Base-by-base conservation (phyloP, 805 yeast species). In the Blastobotrys americana region DNA sequence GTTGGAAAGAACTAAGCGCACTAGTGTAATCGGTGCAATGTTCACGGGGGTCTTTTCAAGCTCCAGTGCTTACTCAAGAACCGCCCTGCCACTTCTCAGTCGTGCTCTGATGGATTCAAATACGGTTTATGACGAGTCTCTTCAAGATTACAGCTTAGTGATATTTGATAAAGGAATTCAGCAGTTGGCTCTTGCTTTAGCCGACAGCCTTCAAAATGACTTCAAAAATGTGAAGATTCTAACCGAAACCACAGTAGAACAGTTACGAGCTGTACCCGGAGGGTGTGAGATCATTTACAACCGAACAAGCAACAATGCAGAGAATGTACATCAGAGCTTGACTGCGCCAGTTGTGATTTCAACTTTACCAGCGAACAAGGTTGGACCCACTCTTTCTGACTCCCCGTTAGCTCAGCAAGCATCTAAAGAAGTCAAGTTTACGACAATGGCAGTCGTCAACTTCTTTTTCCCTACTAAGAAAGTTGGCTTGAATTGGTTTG, bases 361-460 rank as follows among this genome's bases (percentile, higher is more conserved):
- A 13, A 55, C 60, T 4, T 36, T 55, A n/a, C 37, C 52, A 15
- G 53, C 53, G 2, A 34, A 45, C 18, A 21, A 38, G 8, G 37
- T 53, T 16, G 54, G 47, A 2, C 42, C 46, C 5, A 15, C 37
- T 5, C 39, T 54, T 8, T 19, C 28, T 13, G 37, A 44, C 16
- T 42, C 48, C 21, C 25, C 41, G 18, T 34, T 20, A 15, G 48
- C 53, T 23, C 20, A 37, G 31, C 16, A 46, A 8, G 10, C 41
- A 17, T 45, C 31, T 41, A 46, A 27, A 76, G 69, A 53, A 80
- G 81, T 57, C 80, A 78, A 61, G 63, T 84, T 36, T 33, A 65
- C 69, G 20, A 67, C 68, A n/a, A 72, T 93, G 15, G 73, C 79
- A 18, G 71, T 90, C 44, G 84, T 80, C 18, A 89, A 93, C 55